Evolutionary conservation across 495 filamentous ascomycete genomes (phyloP).

Genomic region (Amphirosellinia nigrospora): DNA sequence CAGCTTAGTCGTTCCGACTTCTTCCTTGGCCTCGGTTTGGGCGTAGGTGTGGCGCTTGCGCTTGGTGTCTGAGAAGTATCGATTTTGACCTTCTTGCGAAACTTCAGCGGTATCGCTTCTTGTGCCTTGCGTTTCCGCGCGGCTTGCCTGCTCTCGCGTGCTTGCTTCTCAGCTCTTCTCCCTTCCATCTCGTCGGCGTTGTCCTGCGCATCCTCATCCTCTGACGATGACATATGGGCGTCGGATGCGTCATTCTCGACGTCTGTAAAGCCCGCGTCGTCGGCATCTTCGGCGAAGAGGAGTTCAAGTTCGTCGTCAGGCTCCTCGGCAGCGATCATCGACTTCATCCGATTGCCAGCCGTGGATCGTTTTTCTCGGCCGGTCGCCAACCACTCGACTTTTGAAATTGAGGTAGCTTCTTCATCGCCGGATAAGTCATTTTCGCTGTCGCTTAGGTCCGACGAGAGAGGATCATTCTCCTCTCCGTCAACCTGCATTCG

Average conservation of each 20-base stretch:
- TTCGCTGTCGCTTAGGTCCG: constrained; percentile 35
- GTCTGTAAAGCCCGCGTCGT: constrained; percentile 80
- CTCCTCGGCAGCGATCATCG: constrained; percentile 76
- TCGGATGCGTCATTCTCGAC: constrained; percentile 74
- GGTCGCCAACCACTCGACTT: constrained; percentile 76
- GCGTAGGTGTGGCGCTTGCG: constrained; percentile 51
- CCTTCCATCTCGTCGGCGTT: constrained; percentile 72
- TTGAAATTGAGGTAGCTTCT: constrained; percentile 29
- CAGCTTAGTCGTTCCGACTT: constrained; percentile 91
- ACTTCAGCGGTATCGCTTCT: constrained; percentile 58
- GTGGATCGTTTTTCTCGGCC: constrained; percentile 82
- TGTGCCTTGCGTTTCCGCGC: constrained; percentile 80
- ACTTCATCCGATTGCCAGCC: constrained; percentile 83
- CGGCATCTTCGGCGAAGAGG: constrained; percentile 83
- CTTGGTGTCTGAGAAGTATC: constrained; percentile 56
- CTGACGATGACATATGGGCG: constrained; percentile 80
- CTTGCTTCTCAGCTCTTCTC: constrained; percentile 67
- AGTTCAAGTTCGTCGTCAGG: constrained; percentile 79
- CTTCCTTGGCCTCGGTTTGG: constrained; percentile 77
- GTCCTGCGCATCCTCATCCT: constrained; percentile 74
- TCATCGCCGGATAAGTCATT: constrained; percentile 32
- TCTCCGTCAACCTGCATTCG: constrained; percentile 25
- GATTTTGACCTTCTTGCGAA: constrained; percentile 63
- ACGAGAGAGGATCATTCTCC: constrained; percentile 25
- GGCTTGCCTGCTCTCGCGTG: constrained; percentile 53